These are phyloP conservation scores for Ogataea ramenticola DNA, from an alignment of 805 yeast species.

Conservation along the genomic window DNA sequence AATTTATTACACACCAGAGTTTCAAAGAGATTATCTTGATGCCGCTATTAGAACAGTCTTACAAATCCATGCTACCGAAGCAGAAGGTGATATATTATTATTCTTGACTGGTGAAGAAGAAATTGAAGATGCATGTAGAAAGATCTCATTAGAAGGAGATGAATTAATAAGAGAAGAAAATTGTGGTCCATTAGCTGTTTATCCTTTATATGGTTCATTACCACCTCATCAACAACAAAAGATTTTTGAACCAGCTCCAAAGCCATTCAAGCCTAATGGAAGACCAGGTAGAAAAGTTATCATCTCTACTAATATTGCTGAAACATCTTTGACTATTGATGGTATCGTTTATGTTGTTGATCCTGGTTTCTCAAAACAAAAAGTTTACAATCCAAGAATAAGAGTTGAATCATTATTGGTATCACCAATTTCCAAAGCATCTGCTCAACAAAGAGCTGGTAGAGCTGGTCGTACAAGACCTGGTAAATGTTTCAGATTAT, in stretches of 20 bases:
- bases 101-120: conserved; percentile 97
- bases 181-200: conserved; percentile 83
- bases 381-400: conserved; percentile 92
- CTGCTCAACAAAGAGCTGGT: conserved; percentile 98
- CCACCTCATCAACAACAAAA: conserved; percentile 95
- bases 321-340: conserved; percentile 94
- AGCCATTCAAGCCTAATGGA: conserved; percentile 62
- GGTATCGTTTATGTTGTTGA: conserved; percentile 97
- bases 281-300: conserved; percentile 94
- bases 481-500: conserved; percentile 93
- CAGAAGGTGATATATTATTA: conserved; percentile 79
- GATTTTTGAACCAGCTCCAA: conserved; percentile 88
- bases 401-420: conserved; percentile 92
- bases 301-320: conserved; percentile 92
- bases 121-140: conserved; percentile 93
- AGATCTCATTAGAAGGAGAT: conserved; percentile 81
- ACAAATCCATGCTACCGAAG: conserved; percentile 96
- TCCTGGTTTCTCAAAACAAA: conserved; percentile 95
- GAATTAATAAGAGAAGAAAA: conserved; percentile 82
- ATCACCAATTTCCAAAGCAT: conserved; percentile 94
- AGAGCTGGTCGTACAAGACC: conserved; percentile 99
- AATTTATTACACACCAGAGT: conserved; percentile 93
- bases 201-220: conserved; percentile 91
- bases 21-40: conserved; percentile 89
- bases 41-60: conserved; percentile 93